Base-by-base conservation (phyloP, 768 basidiomycete genomes). In the Lactifluus volemus region DNA sequence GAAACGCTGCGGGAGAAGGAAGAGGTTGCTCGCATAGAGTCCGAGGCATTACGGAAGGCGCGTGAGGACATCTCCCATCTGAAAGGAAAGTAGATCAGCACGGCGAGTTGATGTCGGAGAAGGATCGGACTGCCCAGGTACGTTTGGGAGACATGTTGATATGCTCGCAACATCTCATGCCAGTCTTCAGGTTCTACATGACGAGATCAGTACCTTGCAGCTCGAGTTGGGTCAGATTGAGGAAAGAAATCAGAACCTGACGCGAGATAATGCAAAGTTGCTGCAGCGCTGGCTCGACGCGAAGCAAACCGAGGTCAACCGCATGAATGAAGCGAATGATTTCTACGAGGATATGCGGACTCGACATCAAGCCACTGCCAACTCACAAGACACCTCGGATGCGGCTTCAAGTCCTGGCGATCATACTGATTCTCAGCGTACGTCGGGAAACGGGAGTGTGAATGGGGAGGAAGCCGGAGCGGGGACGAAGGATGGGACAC, bases 251-350 rank as follows among this genome's bases (percentile, higher is more conserved):
- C 79, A 84, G 68, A 86, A 78, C n/a, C 81, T 99, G 38, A 84
- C 84, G 53, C 88, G 87, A 68, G 96, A 99, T 72, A 99, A 99
- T 68, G 94, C 94, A 29, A 88, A 92, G 68, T 83, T 99, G 30
- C 79, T 98, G 1, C 93, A 97, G 71, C 87, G 96, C 17, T 99
- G 97, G 96, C 79, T 98, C 9, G 97, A 98, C 68, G 86, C 88
- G 65, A 97, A 97, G 75, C 92, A 97, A 70, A 76, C 79, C 12
- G 94, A 95, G 68, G 96, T 89, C 9, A 92, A 94, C 73, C 86
- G 85, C 74, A 90, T 99, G 89, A 98, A 98, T 74, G 89, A 90
- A 68, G 92, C 88, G 14, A 92, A 92, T 70, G 80, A 88, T 59
- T 90, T 91, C 71, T 93, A 93, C 68, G 90, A 93, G 71, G 85